These are phyloP conservation scores for Polytrichum commune DNA, from an alignment of 225 moss, liverwort and hornwort species.

Conservation along the genomic window DNA sequence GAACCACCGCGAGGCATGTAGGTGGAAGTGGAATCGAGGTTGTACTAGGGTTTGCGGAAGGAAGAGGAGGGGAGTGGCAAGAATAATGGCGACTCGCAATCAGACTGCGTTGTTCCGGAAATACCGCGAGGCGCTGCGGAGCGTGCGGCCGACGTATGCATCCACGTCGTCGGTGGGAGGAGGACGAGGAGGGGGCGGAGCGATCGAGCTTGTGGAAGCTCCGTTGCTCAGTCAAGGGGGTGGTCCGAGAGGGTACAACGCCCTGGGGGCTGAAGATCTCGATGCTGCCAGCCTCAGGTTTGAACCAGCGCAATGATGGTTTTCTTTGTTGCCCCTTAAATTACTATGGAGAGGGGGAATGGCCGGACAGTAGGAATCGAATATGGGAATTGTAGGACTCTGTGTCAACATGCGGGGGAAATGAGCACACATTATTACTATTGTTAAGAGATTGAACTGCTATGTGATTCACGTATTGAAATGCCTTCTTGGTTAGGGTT, in stretches of 20 bases:
- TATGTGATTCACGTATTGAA: too few relatives aligned
- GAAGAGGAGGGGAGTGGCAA: neutral
- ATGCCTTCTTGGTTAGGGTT: too few relatives aligned
- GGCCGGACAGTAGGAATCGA: too few relatives aligned
- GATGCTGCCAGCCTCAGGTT: conserved; percentile 58
- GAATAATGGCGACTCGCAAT: conserved; percentile 88
- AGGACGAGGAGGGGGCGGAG: conserved; percentile 32
- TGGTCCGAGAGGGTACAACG: conserved; percentile 70
- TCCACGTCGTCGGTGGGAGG: conserved; percentile 29
- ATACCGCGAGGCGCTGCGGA: conserved; percentile 87
- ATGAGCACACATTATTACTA: too few relatives aligned
- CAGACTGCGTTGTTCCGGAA: conserved; percentile 94
- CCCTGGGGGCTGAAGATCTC: conserved; percentile 71
- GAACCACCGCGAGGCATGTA: too few relatives aligned
- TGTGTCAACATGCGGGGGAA: too few relatives aligned
- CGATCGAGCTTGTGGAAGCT: conserved; percentile 89
- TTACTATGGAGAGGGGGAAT: too few relatives aligned
- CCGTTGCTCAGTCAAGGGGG: conserved; percentile 67
- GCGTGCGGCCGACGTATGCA: conserved; percentile 70
- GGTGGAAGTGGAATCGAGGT: too few relatives aligned
- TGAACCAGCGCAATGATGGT: neutral
- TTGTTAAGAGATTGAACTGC: too few relatives aligned
- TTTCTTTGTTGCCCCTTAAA: neutral
- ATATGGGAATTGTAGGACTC: too few relatives aligned
- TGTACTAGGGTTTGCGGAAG: neutral